phyloP scores from a whole-genome alignment of 106 monocot genomes.

The Platanthera guangdongensis region DNA sequence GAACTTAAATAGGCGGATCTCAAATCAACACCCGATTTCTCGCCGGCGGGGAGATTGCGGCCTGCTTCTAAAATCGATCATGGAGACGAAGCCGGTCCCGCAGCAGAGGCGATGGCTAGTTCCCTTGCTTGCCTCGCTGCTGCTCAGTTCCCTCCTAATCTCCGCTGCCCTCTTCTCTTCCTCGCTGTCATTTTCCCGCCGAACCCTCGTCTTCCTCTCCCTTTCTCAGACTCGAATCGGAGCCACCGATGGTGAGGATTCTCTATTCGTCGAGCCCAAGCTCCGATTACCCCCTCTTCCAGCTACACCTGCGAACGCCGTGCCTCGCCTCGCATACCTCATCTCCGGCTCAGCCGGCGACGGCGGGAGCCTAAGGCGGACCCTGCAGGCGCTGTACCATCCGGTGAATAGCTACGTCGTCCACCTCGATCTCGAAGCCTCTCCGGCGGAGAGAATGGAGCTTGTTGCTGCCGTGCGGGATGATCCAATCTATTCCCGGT shows the following conservation, averaged over 20 bases:
- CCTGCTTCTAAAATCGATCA: neutral
- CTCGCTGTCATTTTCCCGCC: slow-evolving; percentile 4
- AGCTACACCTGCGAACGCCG: neutral
- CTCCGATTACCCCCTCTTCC: slow-evolving; percentile 8
- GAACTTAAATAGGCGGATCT: neutral
- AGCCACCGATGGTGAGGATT: neutral
- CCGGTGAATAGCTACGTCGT: slow-evolving; percentile 33
- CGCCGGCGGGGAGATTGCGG: neutral
- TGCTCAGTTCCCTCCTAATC: slow-evolving; percentile 8
- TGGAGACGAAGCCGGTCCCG: slow-evolving; percentile 9
- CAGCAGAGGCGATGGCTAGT: slow-evolving; percentile 14
- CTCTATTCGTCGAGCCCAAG: slow-evolving; percentile 38
- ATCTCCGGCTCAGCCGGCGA: slow-evolving; percentile 46
- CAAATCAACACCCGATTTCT: neutral
- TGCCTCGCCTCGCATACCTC: slow-evolving; percentile 40
- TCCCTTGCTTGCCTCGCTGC: slow-evolving; percentile 11
- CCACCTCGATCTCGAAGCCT: slow-evolving; percentile 37
- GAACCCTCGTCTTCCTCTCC: neutral
- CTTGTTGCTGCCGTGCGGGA: slow-evolving; percentile 9
- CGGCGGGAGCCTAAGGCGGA: slow-evolving; percentile 18
- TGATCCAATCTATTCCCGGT: slow-evolving; percentile 17
- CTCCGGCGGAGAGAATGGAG: slow-evolving; percentile 29
- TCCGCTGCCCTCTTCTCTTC: slow-evolving; percentile 11
- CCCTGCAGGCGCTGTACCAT: slow-evolving; percentile 22
- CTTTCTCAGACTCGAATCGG: neutral